Conservation (phyloP, 106 monocot genomes). For the Allium cepa region DNA sequence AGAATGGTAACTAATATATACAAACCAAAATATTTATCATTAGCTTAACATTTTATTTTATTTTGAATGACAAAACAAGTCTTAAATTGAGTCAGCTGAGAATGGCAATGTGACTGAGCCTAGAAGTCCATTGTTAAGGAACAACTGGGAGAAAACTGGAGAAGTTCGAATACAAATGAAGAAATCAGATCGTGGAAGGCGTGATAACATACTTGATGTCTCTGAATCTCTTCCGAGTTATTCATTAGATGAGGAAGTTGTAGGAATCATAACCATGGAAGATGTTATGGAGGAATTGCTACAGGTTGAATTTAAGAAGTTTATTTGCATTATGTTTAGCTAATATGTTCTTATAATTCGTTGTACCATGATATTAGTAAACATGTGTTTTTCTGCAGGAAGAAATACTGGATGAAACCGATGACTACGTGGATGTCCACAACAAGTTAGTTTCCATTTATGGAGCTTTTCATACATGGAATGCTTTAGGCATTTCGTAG, state of each 20-base stretch:
- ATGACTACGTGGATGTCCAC: constrained; percentile 49
- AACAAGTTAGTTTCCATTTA: constrained; percentile 30
- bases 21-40: constrained; percentile 20
- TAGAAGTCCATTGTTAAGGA: constrained; percentile 14
- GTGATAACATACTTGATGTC: constrained; percentile 78
- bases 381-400: constrained; percentile 13
- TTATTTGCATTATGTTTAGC: background rate
- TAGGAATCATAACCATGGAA: constrained; percentile 99
- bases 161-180: constrained; percentile 42
- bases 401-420: constrained; percentile 52
- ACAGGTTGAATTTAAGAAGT: constrained; percentile 44
- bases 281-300: constrained; percentile 98
- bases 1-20: constrained; percentile 6
- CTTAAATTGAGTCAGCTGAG: constrained; percentile 21
- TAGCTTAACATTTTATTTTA: constrained; percentile 10
- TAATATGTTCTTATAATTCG: constrained; percentile 3
- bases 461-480: too few species aligned
- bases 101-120: constrained; percentile 22
- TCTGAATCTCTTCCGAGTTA: constrained; percentile 79
- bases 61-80: too few species aligned
- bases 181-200: constrained; percentile 56
- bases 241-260: constrained; percentile 72
- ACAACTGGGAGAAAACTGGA: constrained; percentile 5
- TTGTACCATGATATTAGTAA: background rate
- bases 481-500: too few species aligned